Percentiles rank a stretch among this genome's conserved stretches.
Conservation (phyloP, 306 rosid species). For the Fagus sylvatica region DNA sequence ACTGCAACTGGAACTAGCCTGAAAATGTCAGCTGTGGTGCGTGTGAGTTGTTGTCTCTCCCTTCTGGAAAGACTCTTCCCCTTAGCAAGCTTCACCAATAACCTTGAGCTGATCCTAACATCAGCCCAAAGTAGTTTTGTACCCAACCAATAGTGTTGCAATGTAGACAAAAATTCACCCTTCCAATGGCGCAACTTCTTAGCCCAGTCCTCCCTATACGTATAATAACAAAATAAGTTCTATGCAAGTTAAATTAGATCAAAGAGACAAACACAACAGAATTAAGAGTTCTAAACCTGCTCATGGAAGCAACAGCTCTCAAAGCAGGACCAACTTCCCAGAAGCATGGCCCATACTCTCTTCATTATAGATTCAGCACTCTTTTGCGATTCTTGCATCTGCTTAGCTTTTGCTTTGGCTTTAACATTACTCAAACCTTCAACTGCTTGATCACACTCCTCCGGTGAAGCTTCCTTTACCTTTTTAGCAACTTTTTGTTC, state of each 20-base stretch:
- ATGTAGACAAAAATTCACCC: slow-evolving; percentile 62
- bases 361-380: slow-evolving; percentile 36
- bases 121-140: slow-evolving; percentile 77
- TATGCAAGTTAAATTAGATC: neutral
- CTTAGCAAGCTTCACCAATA: slow-evolving; percentile 78
- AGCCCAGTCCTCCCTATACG: slow-evolving; percentile 91
- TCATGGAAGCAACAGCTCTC: slow-evolving; percentile 79
- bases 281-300: slow-evolving; percentile 52
- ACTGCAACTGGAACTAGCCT: slow-evolving; percentile 92
- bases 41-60: slow-evolving; percentile 88
- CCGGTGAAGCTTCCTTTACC: slow-evolving; percentile 81
- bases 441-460: slow-evolving; percentile 94
- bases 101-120: slow-evolving; percentile 78
- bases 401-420: slow-evolving; percentile 87
- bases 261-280: neutral
- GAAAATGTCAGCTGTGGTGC: slow-evolving; percentile 90
- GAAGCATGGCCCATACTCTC: slow-evolving; percentile 50
- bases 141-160: slow-evolving; percentile 96
- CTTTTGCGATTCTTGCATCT: slow-evolving; percentile 55
- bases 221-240: slow-evolving; percentile 18
- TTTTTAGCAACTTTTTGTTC: slow-evolving; percentile 44
- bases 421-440: slow-evolving; percentile 76
- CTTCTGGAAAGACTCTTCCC: slow-evolving; percentile 92
- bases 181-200: slow-evolving; percentile 81
- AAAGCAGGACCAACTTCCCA: slow-evolving; percentile 88